Conservation (phyloP, 257 asterid genomes). For the Plantago major region DNA sequence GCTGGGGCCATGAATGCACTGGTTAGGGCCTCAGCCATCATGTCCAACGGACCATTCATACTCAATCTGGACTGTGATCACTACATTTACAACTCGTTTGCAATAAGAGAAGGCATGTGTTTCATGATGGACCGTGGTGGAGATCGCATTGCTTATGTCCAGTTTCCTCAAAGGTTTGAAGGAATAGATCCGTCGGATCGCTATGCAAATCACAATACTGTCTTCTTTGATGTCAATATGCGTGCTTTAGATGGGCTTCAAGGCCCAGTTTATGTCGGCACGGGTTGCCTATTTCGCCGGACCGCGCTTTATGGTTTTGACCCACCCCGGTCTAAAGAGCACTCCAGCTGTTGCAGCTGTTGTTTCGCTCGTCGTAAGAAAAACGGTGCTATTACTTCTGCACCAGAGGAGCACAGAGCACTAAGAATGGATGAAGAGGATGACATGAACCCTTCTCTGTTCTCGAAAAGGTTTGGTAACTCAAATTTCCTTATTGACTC, state of each 20-base stretch:
- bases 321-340: constrained; percentile 74
- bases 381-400: constrained; percentile 37
- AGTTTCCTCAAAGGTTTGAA: constrained; percentile 82
- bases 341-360: constrained; percentile 62
- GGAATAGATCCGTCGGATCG: constrained; percentile 91
- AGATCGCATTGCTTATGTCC: constrained; percentile 70
- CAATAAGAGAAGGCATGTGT: constrained; percentile 80
- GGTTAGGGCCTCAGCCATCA: constrained; percentile 84
- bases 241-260: constrained; percentile 84
- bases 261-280: constrained; percentile 86
- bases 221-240: constrained; percentile 87
- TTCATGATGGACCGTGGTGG: constrained; percentile 93
- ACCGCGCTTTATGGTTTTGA: constrained; percentile 86
- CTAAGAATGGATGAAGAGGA: constrained; percentile 76
- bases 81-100: constrained; percentile 79
- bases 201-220: constrained; percentile 79
- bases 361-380: constrained; percentile 48
- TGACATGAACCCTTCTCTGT: constrained; percentile 57
- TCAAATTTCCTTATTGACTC: constrained; percentile 72
- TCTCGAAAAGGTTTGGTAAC: constrained; percentile 77
- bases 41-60: constrained; percentile 93
- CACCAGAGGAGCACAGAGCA: constrained; percentile 58
- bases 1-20: constrained; percentile 94
- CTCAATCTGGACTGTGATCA: constrained; percentile 90
- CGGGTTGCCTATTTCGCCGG: constrained; percentile 80